phyloP scores from a whole-genome alignment of 306 rosid species.

The Trifolium pratense region DNA sequence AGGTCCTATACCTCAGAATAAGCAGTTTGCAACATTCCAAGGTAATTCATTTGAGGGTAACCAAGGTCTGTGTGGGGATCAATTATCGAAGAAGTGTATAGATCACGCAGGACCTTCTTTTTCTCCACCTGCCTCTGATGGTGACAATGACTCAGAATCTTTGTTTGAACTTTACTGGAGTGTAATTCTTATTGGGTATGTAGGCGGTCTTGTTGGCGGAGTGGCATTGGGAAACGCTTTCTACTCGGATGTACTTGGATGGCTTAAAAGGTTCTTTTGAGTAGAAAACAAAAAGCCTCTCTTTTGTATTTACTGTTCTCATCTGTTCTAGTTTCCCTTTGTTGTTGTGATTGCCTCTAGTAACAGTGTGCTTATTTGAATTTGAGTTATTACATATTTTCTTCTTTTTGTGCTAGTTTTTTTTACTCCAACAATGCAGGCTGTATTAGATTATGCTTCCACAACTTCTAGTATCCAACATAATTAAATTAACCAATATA shows the following conservation, averaged over 20 bases:
- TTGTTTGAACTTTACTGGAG: slow-evolving; percentile 3
- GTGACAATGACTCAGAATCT: slow-evolving; percentile 15
- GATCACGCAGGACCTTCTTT: background rate
- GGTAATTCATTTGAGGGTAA: slow-evolving; percentile 33
- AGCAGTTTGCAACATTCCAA: slow-evolving; percentile 35
- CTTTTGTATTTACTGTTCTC: background rate
- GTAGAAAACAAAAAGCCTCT: background rate
- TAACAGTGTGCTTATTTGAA: background rate
- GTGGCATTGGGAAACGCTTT: slow-evolving; percentile 20
- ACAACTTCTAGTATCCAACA: too few species aligned
- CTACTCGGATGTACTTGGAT: background rate
- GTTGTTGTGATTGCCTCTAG: too few species aligned
- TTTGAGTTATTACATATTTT: too few species aligned
- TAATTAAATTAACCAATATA: too few species aligned
- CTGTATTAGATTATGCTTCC: too few species aligned
- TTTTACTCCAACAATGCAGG: too few species aligned
- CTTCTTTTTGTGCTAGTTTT: too few species aligned
- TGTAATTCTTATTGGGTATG: slow-evolving; percentile 34
- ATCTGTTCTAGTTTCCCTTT: background rate
- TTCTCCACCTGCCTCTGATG: background rate
- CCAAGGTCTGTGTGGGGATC: slow-evolving; percentile 38
- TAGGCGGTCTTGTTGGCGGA: slow-evolving; percentile 37
- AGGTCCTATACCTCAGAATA: slow-evolving; percentile 37
- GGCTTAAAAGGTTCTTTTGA: background rate
- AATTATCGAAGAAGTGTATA: slow-evolving; percentile 27